These are phyloP conservation scores for Debaryomycetaceae sp. DNA, from an alignment of 1,139 yeast species.

Conservation along the genomic window DNA sequence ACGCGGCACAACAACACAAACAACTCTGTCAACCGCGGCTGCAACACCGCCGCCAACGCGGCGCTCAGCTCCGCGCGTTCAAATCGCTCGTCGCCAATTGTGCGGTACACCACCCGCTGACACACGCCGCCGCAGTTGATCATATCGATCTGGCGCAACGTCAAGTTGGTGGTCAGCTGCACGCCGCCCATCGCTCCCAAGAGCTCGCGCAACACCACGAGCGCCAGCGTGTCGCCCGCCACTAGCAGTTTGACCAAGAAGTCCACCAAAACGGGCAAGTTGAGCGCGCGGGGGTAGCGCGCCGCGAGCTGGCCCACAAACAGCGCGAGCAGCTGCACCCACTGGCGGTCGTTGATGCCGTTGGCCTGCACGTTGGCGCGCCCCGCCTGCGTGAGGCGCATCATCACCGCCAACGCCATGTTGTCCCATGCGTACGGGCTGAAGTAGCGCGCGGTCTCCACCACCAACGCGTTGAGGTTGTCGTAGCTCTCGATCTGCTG, in stretches of 20 bases:
- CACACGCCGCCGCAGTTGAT: conserved; percentile 64
- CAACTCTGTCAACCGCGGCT: conserved; percentile 52
- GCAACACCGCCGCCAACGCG: conserved; percentile 47
- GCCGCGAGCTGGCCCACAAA: conserved; percentile 65
- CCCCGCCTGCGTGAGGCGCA: conserved; percentile 63
- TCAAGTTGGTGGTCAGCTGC: conserved; percentile 60
- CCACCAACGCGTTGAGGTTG: conserved; percentile 73
- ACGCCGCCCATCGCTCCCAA: conserved; percentile 80
- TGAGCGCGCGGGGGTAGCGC: conserved; percentile 45
- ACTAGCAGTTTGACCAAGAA: conserved; percentile 66
- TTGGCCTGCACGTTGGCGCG: conserved; percentile 68
- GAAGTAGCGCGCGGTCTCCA: conserved; percentile 76
- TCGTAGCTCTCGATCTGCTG: conserved; percentile 89
- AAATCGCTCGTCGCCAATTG: conserved; percentile 59
- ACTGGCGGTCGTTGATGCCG: conserved; percentile 77
- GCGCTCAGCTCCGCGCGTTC: conserved; percentile 46
- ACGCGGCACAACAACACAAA: conserved; percentile 60
- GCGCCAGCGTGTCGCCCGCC: conserved; percentile 56
- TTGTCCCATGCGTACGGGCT: conserved; percentile 85
- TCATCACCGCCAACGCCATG: conserved; percentile 66
- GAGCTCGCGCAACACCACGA: conserved; percentile 66
- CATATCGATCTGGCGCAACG: conserved; percentile 60
- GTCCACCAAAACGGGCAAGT: conserved; percentile 52
- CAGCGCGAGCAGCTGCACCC: conserved; percentile 74
- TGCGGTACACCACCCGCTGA: conserved; percentile 50